Base-by-base conservation (phyloP, 805 yeast species). In the Cyberlindnera japonica region DNA sequence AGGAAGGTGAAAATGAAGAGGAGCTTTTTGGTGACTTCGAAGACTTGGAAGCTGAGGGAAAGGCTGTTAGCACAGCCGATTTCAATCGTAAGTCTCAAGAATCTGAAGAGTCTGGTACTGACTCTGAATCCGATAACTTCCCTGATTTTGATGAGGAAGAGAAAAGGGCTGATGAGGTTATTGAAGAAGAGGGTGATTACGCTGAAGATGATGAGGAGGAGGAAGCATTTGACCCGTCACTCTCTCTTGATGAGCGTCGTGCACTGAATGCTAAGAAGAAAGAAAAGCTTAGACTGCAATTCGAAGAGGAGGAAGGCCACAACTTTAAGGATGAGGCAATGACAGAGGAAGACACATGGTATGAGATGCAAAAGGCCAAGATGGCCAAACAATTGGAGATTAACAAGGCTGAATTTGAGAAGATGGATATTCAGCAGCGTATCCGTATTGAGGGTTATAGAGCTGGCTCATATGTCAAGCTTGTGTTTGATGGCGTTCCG, bases 321-420 rank as follows among this genome's bases (percentile, higher is more conserved):
- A 77, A 78, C 50, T 86, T 85, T 14, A 88, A 81, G 19, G 86
- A 82, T 47, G 95, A 87, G 48, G 86, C 86, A 11, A 89, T 85
- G 58, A 74, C 74, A 44, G 95, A 85, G 57, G 88, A 87, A 41
- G 97, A 91, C 54, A 89, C 96, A 0, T 93, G 99, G 99, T 93
- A 91, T 61, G 98, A 91, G 61, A 79, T 84, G 62, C 97, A 93
- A 63, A 93, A 93, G 68, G 95, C 95, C 45, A 91, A 90, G 57
- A 90, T 95, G 80, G 89, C 96, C 42, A 91, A 93, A 61, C 99
- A 93, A 66, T 68, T 86, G 48, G 98, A 91, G 47, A 89, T 95
- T 65, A 95, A 93, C 63, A 85, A 87, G 61, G 77, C 86, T 9
- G 90, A 83, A 59, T 72, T 77, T 41, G 82, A 78, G 15, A 72